Conservation (phyloP, 441 rosid genomes). For the Lepidium campestre region DNA sequence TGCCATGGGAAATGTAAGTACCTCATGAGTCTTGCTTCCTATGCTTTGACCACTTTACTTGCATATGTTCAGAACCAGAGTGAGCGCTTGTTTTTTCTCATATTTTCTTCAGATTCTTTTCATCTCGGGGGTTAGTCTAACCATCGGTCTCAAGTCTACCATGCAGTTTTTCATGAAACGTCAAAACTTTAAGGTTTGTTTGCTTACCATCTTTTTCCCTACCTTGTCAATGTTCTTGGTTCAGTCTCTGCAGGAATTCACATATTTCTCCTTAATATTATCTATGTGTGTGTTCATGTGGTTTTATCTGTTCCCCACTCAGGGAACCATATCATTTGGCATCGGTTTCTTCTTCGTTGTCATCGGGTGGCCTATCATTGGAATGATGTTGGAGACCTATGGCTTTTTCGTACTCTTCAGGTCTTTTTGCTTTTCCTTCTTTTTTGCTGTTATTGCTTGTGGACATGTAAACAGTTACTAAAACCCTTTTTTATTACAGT, state of each 20-base stretch:
- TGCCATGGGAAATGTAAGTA: conserved; percentile 97
- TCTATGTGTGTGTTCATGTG: not conserved
- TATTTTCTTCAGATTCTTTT: conserved; percentile 59
- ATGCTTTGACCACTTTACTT: not conserved
- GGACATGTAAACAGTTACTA: not conserved
- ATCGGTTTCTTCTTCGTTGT: conserved; percentile 84
- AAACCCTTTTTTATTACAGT: conserved; percentile 36
- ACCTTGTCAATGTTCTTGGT: conserved; percentile 8
- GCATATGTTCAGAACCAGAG: not conserved
- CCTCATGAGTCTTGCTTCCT: not conserved
- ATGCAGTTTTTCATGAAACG: conserved; percentile 92
- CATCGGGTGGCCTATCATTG: conserved; percentile 86
- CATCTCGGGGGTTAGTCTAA: conserved; percentile 83
- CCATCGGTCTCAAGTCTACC: conserved; percentile 87
- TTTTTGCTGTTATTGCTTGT: not conserved
- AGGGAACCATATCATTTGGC: conserved; percentile 95
- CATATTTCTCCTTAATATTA: not conserved
- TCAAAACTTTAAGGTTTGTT: conserved; percentile 75
- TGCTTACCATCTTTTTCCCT: not conserved
- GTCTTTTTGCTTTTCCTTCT: conserved; percentile 28
- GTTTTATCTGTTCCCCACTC: conserved; percentile 13
- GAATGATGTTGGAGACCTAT: conserved; percentile 85
- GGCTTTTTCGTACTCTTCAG: conserved; percentile 92
- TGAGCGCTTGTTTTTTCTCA: conserved; percentile 7
- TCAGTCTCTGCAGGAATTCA: not conserved